Evolutionary conservation across 1,284 basidiomycete genomes (phyloP), one percentile per base, ranked within the genome.

Genomic region (Cryptococcus sp.): DNA sequence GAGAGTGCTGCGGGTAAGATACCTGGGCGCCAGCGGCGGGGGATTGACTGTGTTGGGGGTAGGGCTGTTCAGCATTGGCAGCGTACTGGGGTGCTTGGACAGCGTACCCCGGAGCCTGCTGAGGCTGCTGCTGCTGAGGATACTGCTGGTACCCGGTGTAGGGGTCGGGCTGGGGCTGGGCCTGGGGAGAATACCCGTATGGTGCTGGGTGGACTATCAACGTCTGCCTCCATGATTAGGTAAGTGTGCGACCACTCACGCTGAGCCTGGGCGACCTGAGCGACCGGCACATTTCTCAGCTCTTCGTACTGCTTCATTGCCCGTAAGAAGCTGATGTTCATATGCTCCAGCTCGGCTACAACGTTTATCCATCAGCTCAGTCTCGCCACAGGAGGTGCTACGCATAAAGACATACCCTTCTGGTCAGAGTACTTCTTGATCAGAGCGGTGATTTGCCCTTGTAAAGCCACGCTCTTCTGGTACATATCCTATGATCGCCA

Each of bases 341-440:
- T 78, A 53, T 78, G 75, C 53, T 78, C 77, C 20, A 79, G 65
- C 58, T 79, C 77, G 44, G 77, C 77, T 75, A 36, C 28, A 36
- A 18, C 3, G 23, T 21, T 7, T 4, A 24, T 28, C 7, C 4
- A 42, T 40, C 20, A n/a, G 21, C n/a, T 18, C 20, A 42, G 46
- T 8, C 43, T 16, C 21, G 20, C 5, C 50, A 52, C 53, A 44
- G 38, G 58, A 40, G 35, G 23, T 28, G 13, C n/a, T n/a, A n/a
- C n/a, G n/a, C 21, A 8, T 44, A 63, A 69, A 55, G 65, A 86
- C 89, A 54, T 84, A 81, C 90, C 82, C 79, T 95, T 94, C 79
- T 95, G 92, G 70, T 89, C 92, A 44, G 78, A 78, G 76, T 99
- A 98, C 79, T 95, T 95, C 73, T 97, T 92, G 66, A 98, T 97